Conservation (phyloP, 2,329 filamentous ascomycete genomes). For the Exophiala xenobiotica region DNA sequence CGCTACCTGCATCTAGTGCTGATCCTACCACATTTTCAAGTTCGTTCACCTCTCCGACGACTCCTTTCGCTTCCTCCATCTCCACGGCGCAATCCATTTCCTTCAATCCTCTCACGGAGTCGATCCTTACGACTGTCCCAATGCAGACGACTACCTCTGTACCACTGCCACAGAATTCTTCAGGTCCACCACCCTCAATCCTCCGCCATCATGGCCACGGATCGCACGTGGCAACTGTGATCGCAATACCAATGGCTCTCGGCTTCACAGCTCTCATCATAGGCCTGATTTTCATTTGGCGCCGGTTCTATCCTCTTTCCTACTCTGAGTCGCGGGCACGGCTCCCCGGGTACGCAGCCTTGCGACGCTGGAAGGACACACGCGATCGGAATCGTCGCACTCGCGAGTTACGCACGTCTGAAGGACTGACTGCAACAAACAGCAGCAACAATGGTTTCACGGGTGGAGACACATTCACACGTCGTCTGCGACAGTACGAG, state of each 20-base stretch:
- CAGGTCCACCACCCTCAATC: too few species aligned
- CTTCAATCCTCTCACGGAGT: too few species aligned
- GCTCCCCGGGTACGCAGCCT: slow-evolving; percentile 1
- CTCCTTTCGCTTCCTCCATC: too few species aligned
- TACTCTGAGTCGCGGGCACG: slow-evolving; percentile 8
- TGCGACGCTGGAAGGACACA: slow-evolving; percentile 10
- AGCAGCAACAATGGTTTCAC: neutral
- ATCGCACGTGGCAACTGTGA: neutral
- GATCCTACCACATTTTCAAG: too few species aligned
- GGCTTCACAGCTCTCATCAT: slow-evolving; percentile 1
- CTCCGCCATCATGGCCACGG: too few species aligned
- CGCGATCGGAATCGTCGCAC: slow-evolving; percentile 9
- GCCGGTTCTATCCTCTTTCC: slow-evolving; percentile 5
- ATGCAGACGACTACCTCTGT: too few species aligned
- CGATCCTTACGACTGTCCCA: too few species aligned
- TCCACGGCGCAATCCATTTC: too few species aligned
- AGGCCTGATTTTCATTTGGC: slow-evolving; percentile 12
- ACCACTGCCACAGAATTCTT: neutral
- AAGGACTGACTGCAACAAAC: slow-evolving; percentile 8
- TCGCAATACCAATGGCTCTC: slow-evolving; percentile 9
- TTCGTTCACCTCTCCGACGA: too few species aligned
- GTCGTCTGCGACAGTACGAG: slow-evolving; percentile 17
- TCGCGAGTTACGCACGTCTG: slow-evolving; percentile 1
- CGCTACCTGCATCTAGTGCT: too few species aligned
- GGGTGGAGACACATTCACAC: slow-evolving; percentile 7